A percentile compares a stretch with the other conserved stretches of the same genome.
Conservation (phyloP, 768 basidiomycete species). For the Antrodiella citrinella region DNA sequence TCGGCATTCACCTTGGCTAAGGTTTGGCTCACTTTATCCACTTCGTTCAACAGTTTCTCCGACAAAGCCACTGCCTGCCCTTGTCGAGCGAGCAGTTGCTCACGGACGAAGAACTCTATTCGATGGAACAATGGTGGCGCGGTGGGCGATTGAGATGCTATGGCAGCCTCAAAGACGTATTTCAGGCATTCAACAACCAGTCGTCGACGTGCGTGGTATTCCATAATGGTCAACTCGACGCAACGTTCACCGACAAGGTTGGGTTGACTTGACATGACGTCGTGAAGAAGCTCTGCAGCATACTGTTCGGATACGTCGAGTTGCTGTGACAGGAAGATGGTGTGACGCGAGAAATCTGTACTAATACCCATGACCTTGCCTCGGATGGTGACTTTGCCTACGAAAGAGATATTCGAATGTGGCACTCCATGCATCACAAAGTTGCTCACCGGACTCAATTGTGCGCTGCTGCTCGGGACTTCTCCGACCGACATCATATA, state of each 20-base stretch:
- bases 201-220: constrained; percentile 63
- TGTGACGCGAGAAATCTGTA: constrained; percentile 70
- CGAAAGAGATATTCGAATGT: too few relatives aligned
- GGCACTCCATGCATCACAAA: too few relatives aligned
- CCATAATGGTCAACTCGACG: constrained; percentile 58
- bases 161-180: constrained; percentile 59
- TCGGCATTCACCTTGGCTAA: constrained; percentile 48
- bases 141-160: constrained; percentile 35
- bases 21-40: constrained; percentile 49
- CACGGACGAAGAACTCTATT: constrained; percentile 45
- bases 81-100: constrained; percentile 36
- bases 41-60: constrained; percentile 50
- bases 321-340: constrained; percentile 70
- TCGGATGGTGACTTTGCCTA: constrained; percentile 61
- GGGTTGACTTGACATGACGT: constrained; percentile 54
- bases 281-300: constrained; percentile 59
- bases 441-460: constrained; percentile 47
- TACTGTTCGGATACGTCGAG: constrained; percentile 80
- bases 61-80: constrained; percentile 39
- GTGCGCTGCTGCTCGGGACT: constrained; percentile 61
- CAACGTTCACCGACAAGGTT: constrained; percentile 49
- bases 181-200: constrained; percentile 64
- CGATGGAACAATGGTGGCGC: constrained; percentile 42
- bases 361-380: constrained; percentile 68
- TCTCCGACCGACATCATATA: constrained; percentile 59